Conservation (phyloP, 352 stramenopile species). For the Bremia lactucae region DNA sequence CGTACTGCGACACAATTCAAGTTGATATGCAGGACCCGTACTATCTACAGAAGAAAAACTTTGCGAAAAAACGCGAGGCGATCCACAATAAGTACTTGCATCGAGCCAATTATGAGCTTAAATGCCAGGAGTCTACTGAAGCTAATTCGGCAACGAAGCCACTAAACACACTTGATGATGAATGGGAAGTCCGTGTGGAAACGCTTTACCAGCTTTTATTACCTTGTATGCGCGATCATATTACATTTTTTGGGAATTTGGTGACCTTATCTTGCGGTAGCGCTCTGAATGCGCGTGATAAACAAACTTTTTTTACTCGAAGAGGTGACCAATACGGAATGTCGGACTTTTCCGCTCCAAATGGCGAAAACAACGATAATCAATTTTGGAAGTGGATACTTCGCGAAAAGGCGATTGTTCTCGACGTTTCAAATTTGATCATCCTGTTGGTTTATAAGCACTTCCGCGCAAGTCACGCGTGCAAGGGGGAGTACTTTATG, state of each 20-base stretch:
- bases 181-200: slow-evolving; percentile 64
- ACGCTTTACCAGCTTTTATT: slow-evolving; percentile 60
- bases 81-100: slow-evolving; percentile 76
- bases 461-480: slow-evolving; percentile 56
- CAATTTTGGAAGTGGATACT: slow-evolving; percentile 78
- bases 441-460: slow-evolving; percentile 72
- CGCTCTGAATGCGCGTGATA: slow-evolving; percentile 60
- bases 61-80: slow-evolving; percentile 40
- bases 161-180: slow-evolving; percentile 47
- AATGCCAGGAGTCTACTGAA: slow-evolving; percentile 30
- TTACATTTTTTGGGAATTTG: slow-evolving; percentile 51
- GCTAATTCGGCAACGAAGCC: slow-evolving; percentile 31
- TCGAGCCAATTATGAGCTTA: slow-evolving; percentile 47
- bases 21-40: slow-evolving; percentile 57
- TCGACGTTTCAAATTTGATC: slow-evolving; percentile 56
- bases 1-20: slow-evolving; percentile 34
- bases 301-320: slow-evolving; percentile 71
- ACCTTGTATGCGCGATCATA: slow-evolving; percentile 61
- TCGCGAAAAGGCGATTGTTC: slow-evolving; percentile 65
- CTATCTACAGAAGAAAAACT: slow-evolving; percentile 64
- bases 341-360: slow-evolving; percentile 35
- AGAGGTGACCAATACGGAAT: slow-evolving; percentile 41
- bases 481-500: slow-evolving; percentile 72
- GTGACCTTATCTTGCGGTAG: slow-evolving; percentile 56
- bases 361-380: slow-evolving; percentile 38